Conservation (phyloP, 148 eudicot genomes). For the Rhododendron henanense region DNA sequence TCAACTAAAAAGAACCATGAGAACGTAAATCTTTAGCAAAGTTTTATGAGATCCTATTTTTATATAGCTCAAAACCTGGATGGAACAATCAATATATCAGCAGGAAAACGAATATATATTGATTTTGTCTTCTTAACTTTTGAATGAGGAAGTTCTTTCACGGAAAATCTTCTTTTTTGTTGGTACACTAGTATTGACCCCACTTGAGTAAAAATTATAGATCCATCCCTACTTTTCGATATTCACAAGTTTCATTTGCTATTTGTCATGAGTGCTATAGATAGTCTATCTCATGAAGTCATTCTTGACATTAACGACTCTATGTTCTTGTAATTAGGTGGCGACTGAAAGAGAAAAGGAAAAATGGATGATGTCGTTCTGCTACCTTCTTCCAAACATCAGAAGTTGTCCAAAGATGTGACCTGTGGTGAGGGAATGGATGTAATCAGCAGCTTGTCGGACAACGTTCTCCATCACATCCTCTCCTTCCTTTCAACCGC, state of each 20-base stretch:
- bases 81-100: no score
- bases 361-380: not conserved
- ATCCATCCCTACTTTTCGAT: no score
- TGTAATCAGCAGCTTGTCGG: constrained; percentile 10
- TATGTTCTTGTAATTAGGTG: not conserved
- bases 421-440: not conserved
- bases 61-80: no score
- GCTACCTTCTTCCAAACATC: not conserved
- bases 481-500: not conserved
- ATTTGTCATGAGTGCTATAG: not conserved
- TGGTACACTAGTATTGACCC: no score
- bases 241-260: not conserved
- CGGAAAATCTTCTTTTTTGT: no score
- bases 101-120: no score
- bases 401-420: not conserved
- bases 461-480: not conserved
- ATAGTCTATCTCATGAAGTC: not conserved
- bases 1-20: no score
- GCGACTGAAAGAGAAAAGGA: not conserved
- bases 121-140: no score
- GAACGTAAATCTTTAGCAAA: no score
- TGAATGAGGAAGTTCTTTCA: no score
- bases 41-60: no score
- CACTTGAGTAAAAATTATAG: no score
- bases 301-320: not conserved